Evolutionary conservation across 1,284 basidiomycete genomes (phyloP).

Genomic region (Termitomyces sp.): DNA sequence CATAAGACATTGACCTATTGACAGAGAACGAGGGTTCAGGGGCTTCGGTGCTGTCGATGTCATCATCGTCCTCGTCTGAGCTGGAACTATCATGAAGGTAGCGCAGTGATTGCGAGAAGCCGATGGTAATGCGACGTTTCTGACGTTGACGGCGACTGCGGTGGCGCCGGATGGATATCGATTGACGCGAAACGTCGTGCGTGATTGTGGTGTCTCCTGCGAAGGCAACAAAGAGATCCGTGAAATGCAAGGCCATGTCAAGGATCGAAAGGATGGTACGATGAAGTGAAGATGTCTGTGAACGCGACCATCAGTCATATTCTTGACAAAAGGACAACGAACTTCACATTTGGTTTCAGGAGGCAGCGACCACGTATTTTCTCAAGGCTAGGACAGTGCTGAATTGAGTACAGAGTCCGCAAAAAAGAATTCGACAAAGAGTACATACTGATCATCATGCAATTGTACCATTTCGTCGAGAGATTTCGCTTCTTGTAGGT

Average conservation of each 20-base stretch:
- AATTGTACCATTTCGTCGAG: constrained; percentile 72
- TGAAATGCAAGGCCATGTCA: constrained; percentile 69
- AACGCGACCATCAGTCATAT: background rate
- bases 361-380: constrained; percentile 63
- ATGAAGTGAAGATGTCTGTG: constrained; percentile 57
- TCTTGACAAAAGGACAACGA: background rate
- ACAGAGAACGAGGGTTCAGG: constrained; percentile 42
- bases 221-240: constrained; percentile 55
- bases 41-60: constrained; percentile 24
- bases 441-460: constrained; percentile 69
- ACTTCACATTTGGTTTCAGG: constrained; percentile 57
- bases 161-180: constrained; percentile 49
- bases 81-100: constrained; percentile 33
- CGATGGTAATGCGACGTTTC: constrained; percentile 53
- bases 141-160: constrained; percentile 52
- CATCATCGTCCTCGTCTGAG: constrained; percentile 28
- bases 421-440: background rate
- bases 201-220: constrained; percentile 51
- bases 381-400: constrained; percentile 42
- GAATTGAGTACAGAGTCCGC: background rate
- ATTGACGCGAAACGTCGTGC: constrained; percentile 56
- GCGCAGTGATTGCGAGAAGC: constrained; percentile 43
- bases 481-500: constrained; percentile 52
- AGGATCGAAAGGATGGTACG: constrained; percentile 64
- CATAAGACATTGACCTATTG: constrained; percentile 32